phyloP scores from a whole-genome alignment of 2,329 filamentous ascomycete species.

The Magnaporthales sp. region DNA sequence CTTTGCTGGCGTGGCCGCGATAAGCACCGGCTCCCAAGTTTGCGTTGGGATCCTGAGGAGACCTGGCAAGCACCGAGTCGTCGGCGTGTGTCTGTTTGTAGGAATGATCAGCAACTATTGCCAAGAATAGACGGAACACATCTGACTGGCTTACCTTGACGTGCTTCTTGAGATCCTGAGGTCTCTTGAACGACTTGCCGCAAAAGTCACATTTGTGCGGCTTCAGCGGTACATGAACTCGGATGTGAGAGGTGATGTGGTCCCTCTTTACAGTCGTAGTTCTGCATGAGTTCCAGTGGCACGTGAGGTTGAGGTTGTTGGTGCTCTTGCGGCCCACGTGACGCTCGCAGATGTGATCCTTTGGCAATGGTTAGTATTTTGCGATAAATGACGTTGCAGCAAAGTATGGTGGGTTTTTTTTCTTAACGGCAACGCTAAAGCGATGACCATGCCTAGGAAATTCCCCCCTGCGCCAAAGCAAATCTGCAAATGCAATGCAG shows the following conservation, averaged over 20 bases:
- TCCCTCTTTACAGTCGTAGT: conserved; percentile 98
- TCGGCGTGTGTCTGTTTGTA: conserved; percentile 71
- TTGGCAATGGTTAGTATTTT: neutral
- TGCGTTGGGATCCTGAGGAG: conserved; percentile 41
- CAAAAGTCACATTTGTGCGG: conserved; percentile 99
- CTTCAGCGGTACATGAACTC: conserved; percentile 97
- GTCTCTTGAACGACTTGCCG: conserved; percentile 97
- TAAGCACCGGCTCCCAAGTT: conserved; percentile 39
- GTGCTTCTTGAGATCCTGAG: conserved; percentile 98
- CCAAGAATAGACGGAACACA: neutral
- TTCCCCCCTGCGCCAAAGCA: neutral
- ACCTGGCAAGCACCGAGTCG: conserved; percentile 66
- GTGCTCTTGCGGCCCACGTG: conserved; percentile 98
- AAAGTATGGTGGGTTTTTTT: too few relatives aligned
- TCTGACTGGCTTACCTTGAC: conserved; percentile 56
- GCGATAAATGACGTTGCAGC: too few relatives aligned
- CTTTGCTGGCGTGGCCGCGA: conserved; percentile 42
- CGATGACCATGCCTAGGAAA: too few relatives aligned
- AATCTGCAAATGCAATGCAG: neutral
- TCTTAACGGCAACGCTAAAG: too few relatives aligned
- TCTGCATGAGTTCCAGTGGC: conserved; percentile 92
- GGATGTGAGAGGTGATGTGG: conserved; percentile 98
- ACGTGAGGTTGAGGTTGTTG: conserved; percentile 95
- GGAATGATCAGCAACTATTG: neutral
- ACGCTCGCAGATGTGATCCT: conserved; percentile 98